Evolutionary conservation across 495 filamentous ascomycete genomes (phyloP).

Genomic region (Trichoderma erinaceum): DNA sequence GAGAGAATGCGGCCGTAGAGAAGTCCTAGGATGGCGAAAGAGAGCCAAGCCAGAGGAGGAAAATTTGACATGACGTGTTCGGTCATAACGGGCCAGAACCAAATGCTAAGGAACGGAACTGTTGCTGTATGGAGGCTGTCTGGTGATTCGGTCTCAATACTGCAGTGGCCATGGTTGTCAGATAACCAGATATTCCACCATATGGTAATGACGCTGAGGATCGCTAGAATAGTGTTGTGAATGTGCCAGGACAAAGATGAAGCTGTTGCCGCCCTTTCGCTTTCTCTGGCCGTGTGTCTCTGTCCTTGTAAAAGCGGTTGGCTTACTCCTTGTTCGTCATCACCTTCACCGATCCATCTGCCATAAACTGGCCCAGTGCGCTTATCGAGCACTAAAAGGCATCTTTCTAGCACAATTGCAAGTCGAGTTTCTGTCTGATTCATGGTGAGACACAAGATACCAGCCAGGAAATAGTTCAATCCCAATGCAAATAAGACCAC

Average conservation of each 20-base stretch:
- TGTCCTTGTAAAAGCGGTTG: constrained; percentile 22
- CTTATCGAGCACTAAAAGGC: constrained; percentile 15
- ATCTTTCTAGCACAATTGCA: constrained; percentile 20
- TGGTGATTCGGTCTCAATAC: neutral
- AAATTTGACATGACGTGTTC: constrained; percentile 25
- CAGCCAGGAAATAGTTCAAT: constrained; percentile 30
- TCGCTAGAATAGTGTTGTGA: constrained; percentile 25
- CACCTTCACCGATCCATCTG: neutral
- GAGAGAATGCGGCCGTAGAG: constrained; percentile 32
- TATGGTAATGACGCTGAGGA: constrained; percentile 24
- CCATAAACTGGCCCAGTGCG: neutral
- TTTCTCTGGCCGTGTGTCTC: constrained; percentile 16
- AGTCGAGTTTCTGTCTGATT: constrained; percentile 22
- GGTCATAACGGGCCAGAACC: constrained; percentile 25
- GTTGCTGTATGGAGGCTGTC: neutral
- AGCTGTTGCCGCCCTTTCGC: constrained; percentile 24
- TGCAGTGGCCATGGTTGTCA: constrained; percentile 27
- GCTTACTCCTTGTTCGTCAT: constrained; percentile 17
- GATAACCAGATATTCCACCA: constrained; percentile 34
- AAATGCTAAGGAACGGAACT: constrained; percentile 20
- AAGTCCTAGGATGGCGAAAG: constrained; percentile 31
- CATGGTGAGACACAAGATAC: constrained; percentile 26
- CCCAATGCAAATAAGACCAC: constrained; percentile 29
- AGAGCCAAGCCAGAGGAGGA: constrained; percentile 32
- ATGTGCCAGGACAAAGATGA: constrained; percentile 28